Base-by-base conservation (phyloP, 148 eudicot genomes). In the Diospyros kaki region DNA sequence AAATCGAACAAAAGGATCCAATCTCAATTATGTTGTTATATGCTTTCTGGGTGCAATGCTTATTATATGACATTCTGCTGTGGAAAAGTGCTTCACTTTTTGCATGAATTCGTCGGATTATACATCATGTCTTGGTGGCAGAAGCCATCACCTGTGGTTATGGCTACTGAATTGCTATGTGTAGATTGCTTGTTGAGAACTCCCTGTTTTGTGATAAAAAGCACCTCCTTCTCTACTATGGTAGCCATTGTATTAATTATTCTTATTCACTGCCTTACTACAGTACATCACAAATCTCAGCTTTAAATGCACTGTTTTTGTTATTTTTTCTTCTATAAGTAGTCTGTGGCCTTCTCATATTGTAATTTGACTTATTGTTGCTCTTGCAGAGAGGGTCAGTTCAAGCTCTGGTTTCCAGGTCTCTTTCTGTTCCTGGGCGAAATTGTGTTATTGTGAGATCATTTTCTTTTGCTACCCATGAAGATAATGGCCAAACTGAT, bases 381-480 rank as follows among this genome's bases (percentile, higher is more conserved):
- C 46, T 76, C 56, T 17, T 79, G 82, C 97, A 91, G 98, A 77
- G 63, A 64, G 80, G 79, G 10, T 76, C 80, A 51, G 74, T 67
- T 46, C 80, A 76, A 67, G 82, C 83, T 69, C 76, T 75, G 43
- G 84, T 88, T 56, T 77, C 87, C 40, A 88, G 98, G 86, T 91
- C 98, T 13, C 81, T 88, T 68, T 93, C 97, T 64, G 90, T 89
- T 64, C 98, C 98, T 50, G 91, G 79, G 60, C 83, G 82, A 80
- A 91, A 81, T 82, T 38, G 75, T 58, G 90, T 94, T 40, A 87
- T 94, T 72, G 93, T 94, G 62, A 86, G 98, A 82, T 89, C 94
- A 39, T 56, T 79, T n/a, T 89, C 97, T 62, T 82, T 86, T 78
- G 83, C 87, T 50, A 60, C 79, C 43, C 74, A 77, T 43, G 87